A percentile compares a stretch with the other conserved stretches of the same genome.
Evolutionary conservation across 2,329 filamentous ascomycete genomes (phyloP).

Genomic region (Botryosphaeria dothidea): DNA sequence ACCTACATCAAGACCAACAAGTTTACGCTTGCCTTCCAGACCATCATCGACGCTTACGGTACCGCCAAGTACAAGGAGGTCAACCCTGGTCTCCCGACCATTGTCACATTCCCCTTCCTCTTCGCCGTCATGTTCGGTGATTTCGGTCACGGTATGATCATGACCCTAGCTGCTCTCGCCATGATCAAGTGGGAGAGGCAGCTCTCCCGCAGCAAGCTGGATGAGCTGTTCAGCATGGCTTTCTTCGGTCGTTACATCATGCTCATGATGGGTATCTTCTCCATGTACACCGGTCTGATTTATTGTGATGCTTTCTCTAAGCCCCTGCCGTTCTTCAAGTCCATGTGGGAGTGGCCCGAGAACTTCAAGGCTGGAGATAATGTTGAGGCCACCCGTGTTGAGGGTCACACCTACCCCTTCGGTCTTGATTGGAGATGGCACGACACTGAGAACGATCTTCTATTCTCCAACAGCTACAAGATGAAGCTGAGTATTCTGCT

Average conservation of each 20-base stretch:
- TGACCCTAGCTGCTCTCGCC: conserved; percentile 77
- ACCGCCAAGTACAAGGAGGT: conserved; percentile 97
- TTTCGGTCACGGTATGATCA: conserved; percentile 88
- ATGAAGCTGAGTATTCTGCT: conserved; percentile 99
- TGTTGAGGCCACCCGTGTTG: conserved; percentile 64
- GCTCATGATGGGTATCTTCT: conserved; percentile 96
- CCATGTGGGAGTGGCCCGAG: conserved; percentile 83
- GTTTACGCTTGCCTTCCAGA: conserved; percentile 97
- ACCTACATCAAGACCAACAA: conserved; percentile 98
- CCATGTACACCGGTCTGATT: conserved; percentile 93
- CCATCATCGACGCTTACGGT: conserved; percentile 97
- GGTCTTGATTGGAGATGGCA: conserved; percentile 97
- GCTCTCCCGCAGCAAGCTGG: conserved; percentile 80
- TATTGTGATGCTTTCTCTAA: conserved; percentile 98
- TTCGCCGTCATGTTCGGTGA: conserved; percentile 99
- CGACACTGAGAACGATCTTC: conserved; percentile 87
- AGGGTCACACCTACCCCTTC: conserved; percentile 87
- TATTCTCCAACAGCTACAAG: conserved; percentile 99
- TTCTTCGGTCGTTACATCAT: conserved; percentile 99
- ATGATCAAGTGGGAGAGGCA: conserved; percentile 98
- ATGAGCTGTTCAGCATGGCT: conserved; percentile 96
- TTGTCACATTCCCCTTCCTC: conserved; percentile 98
- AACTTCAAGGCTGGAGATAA: conserved; percentile 65
- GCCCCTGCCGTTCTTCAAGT: conserved; percentile 83
- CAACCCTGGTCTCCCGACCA: conserved; percentile 91